Conservation (phyloP, 495 filamentous ascomycete genomes). For the Penicillium diatomitis region DNA sequence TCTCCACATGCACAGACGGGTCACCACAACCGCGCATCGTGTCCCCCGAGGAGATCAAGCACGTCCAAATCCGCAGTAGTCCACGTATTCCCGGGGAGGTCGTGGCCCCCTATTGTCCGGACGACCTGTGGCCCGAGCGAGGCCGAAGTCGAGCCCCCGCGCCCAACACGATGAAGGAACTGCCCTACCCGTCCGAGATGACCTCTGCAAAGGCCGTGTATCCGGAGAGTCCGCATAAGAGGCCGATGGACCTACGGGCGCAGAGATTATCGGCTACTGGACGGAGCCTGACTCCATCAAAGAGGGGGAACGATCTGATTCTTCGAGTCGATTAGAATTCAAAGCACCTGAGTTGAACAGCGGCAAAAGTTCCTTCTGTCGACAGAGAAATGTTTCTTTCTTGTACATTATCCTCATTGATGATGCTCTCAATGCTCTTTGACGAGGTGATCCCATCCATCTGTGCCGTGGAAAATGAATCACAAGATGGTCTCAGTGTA, state of each 20-base stretch:
- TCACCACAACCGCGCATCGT: conserved; percentile 28
- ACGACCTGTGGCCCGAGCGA: conserved; percentile 26
- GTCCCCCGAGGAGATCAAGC: conserved; percentile 28
- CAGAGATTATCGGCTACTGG: conserved; percentile 19
- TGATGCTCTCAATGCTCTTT: too few relatives aligned
- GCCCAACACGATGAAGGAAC: not conserved
- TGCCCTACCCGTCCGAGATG: conserved; percentile 17
- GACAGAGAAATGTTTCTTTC: not conserved
- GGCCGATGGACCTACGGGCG: conserved; percentile 1
- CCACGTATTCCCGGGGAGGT: conserved; percentile 18
- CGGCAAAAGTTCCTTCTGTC: too few relatives aligned
- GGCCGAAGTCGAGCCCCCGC: not conserved
- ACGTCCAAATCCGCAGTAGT: conserved; percentile 25
- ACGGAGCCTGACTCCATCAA: conserved; percentile 31
- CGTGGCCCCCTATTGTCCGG: conserved; percentile 22
- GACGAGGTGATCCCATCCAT: too few relatives aligned
- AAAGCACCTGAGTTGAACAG: too few relatives aligned
- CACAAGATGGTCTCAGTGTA: too few relatives aligned
- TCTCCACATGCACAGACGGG: conserved; percentile 18
- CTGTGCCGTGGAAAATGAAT: too few relatives aligned
- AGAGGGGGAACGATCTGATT: conserved; percentile 27
- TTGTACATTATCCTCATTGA: not conserved
- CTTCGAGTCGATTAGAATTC: conserved; percentile 25
- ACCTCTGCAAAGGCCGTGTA: conserved; percentile 9
- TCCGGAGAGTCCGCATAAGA: conserved; percentile 14